Conservation (phyloP, 208 protist species). For the Angomonas deanei region DNA sequence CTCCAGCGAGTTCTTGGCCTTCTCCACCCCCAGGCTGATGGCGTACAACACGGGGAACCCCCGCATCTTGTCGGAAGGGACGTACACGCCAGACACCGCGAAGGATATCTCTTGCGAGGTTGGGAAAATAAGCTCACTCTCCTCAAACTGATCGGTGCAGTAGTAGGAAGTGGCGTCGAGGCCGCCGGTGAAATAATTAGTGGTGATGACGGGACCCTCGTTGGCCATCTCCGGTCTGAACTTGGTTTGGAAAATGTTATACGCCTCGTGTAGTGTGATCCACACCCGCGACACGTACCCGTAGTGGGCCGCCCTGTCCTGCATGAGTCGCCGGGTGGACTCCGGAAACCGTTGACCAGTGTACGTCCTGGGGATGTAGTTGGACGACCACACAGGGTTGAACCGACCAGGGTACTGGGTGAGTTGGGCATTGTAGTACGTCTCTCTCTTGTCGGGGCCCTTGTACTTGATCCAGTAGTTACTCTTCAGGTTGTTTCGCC, state of each 20-base stretch:
- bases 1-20: neutral
- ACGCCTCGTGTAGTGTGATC: slow-evolving; percentile 49
- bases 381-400: slow-evolving; percentile 60
- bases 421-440: slow-evolving; percentile 31
- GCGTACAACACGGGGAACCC: slow-evolving; percentile 52
- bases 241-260: slow-evolving; percentile 26
- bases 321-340: slow-evolving; percentile 35
- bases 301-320: slow-evolving; percentile 47
- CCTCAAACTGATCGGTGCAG: slow-evolving; percentile 80
- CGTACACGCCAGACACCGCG: slow-evolving; percentile 34
- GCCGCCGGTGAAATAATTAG: slow-evolving; percentile 33
- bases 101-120: slow-evolving; percentile 42
- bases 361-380: slow-evolving; percentile 55
- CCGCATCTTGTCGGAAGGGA: slow-evolving; percentile 25
- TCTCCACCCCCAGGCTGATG: slow-evolving; percentile 9
- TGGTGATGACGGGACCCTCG: slow-evolving; percentile 44
- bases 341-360: slow-evolving; percentile 38
- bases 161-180: slow-evolving; percentile 34
- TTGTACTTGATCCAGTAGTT: slow-evolving; percentile 50
- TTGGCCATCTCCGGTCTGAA: slow-evolving; percentile 29
- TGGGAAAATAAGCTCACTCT: slow-evolving; percentile 25
- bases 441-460: neutral
- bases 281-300: slow-evolving; percentile 77
- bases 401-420: slow-evolving; percentile 39
- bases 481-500: slow-evolving; percentile 15